Conservation (phyloP, 768 basidiomycete species). For the Hygrophorus pudorinus region DNA sequence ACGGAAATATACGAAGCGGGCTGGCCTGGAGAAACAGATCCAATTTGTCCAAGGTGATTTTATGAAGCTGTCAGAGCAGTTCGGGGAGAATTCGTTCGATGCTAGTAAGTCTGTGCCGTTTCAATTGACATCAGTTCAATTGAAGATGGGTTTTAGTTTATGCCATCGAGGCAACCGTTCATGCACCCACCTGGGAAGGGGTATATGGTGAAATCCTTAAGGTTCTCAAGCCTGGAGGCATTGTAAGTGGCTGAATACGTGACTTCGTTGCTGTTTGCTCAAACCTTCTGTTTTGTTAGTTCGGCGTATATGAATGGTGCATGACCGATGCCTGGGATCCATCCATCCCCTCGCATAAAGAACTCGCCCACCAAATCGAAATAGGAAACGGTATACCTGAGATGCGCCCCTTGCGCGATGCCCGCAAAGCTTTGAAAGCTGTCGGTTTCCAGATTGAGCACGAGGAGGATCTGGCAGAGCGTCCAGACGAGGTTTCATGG, state of each 20-base stretch:
- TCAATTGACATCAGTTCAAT: not conserved
- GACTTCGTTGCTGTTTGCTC: not conserved
- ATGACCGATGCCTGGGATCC: constrained; percentile 96
- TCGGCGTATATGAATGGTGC: constrained; percentile 98
- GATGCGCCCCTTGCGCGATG: constrained; percentile 71
- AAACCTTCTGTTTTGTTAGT: constrained; percentile 34
- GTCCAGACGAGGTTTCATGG: constrained; percentile 73
- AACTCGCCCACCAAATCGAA: constrained; percentile 85
- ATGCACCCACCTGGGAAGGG: constrained; percentile 93
- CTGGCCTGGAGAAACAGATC: constrained; percentile 68
- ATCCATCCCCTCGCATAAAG: constrained; percentile 77
- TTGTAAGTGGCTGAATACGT: constrained; percentile 42
- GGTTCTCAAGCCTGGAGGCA: constrained; percentile 92
- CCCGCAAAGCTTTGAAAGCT: constrained; percentile 65
- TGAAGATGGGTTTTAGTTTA: constrained; percentile 46
- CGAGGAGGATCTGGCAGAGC: constrained; percentile 91
- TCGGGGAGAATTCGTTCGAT: constrained; percentile 90
- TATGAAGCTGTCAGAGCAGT: constrained; percentile 86
- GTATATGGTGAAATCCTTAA: constrained; percentile 90
- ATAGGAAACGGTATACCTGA: constrained; percentile 96
- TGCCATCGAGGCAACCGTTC: constrained; percentile 96
- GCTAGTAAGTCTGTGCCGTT: constrained; percentile 52
- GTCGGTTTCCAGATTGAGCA: constrained; percentile 86
- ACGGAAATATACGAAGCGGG: constrained; percentile 65
- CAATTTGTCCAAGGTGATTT: constrained; percentile 90